Base-by-base conservation (phyloP, 768 basidiomycete genomes). In the Russula ochroleuca region DNA sequence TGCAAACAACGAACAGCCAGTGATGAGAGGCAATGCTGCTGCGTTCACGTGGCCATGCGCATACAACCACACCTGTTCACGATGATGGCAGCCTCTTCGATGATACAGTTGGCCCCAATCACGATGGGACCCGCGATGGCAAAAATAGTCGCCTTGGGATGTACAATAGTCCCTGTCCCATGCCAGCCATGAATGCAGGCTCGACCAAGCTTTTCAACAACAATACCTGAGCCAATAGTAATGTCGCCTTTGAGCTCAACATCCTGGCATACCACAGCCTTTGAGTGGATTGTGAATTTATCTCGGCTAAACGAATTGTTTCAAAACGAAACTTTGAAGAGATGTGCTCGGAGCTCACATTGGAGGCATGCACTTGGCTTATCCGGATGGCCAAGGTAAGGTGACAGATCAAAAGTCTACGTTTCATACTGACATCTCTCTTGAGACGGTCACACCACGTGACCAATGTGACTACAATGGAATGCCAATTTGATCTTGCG, bases 171-270 rank as follows among this genome's bases (percentile, higher is more conserved):
- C 8, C 91, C 91, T 88, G 69, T 54, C 23, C 48, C 28, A 61
- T 40, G 17, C 5, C 5, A 35, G 25, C 13, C 35, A 43, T 54
- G 21, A 59, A 25, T 28, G 17, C 7, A 8, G n/a, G 47, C 5
- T 38, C 60, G 23, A 41, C 53, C 50, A 3, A 59, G 23, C n/a
- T 23, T 7, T 19, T 19, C 6, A 5, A 38, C 1, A n/a, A 47
- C 37, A 37, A 35, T 56, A 85, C 92, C 90, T 72, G 90, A 80
- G 31, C 94, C 94, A 62, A 99, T 89, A 21, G 94, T 95, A 59
- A 96, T 90, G 70, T 94, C 90, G 56, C 97, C 96, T 72, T 92
- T 92, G 69, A 98, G 80, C 66, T 98, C 94, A 35, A 92, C 91
- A 77, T 97, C 94, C 71, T 93, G 90, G 72, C 92, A 93, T 33